phyloP scores from a whole-genome alignment of 2,329 filamentous ascomycete genomes.

The Aspergillus vadensis region DNA sequence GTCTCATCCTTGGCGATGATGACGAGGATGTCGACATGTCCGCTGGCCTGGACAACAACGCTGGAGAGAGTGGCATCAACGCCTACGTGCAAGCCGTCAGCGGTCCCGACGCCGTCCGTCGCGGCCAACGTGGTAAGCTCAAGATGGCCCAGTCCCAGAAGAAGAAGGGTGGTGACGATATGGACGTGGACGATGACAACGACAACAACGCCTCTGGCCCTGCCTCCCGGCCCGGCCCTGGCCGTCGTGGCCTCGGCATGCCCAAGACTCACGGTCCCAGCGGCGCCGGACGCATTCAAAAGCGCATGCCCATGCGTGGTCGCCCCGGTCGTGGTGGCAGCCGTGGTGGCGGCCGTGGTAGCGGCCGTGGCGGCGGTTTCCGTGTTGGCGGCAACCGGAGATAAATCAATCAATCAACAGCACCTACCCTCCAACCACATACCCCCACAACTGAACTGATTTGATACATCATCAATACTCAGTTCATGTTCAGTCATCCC shows the following conservation, averaged over 20 bases:
- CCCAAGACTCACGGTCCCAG: constrained; percentile 31
- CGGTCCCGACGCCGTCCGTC: constrained; percentile 59
- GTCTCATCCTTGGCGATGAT: constrained; percentile 45
- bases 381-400: not conserved
- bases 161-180: constrained; percentile 43
- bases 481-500: not conserved
- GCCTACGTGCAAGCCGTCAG: constrained; percentile 64
- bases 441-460: not conserved
- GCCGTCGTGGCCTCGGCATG: constrained; percentile 30
- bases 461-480: not conserved
- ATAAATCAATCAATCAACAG: not conserved
- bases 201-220: constrained; percentile 22
- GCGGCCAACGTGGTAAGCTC: constrained; percentile 61
- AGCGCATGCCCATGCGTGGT: constrained; percentile 20
- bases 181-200: constrained; percentile 43
- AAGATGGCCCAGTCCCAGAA: constrained; percentile 57
- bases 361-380: constrained; percentile 3
- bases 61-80: constrained; percentile 50
- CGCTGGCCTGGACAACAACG: constrained; percentile 45
- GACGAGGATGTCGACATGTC: constrained; percentile 46
- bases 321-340: constrained; percentile 18
- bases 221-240: constrained; percentile 12
- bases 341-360: constrained; percentile 16
- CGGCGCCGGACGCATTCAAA: constrained; percentile 26
- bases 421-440: not conserved